Percentiles rank a stretch among this genome's conserved stretches.
These are phyloP conservation scores for Diospyros kaki DNA, from an alignment of 148 eudicot genomes.

Conservation along the genomic window DNA sequence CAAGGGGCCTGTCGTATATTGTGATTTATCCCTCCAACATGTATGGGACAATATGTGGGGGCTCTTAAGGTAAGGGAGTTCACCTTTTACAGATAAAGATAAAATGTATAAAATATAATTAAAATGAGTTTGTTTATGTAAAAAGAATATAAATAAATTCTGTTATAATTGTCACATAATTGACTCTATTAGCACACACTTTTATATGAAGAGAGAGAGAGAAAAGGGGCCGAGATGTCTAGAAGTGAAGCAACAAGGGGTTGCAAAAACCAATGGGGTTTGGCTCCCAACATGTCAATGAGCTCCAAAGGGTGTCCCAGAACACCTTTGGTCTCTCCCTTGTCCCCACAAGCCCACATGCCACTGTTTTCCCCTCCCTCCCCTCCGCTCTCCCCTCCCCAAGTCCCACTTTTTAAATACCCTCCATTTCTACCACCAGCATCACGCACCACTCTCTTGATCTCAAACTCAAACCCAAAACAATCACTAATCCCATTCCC, in stretches of 20 bases:
- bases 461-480: neutral
- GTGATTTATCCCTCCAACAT: too few relatives aligned
- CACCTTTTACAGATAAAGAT: too few relatives aligned
- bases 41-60: too few relatives aligned
- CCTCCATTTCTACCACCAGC: conserved; percentile 16
- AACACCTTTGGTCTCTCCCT: conserved; percentile 19
- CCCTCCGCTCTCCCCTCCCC: neutral
- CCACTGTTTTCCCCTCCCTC: neutral
- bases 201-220: neutral
- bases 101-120: too few relatives aligned
- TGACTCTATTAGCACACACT: too few relatives aligned
- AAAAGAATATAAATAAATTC: too few relatives aligned
- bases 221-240: conserved; percentile 22
- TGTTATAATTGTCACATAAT: neutral
- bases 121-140: too few relatives aligned
- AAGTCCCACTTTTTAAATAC: conserved; percentile 16
- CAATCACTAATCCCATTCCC: too few relatives aligned
- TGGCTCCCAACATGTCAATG: conserved; percentile 16
- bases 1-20: too few relatives aligned
- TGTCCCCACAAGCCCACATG: conserved; percentile 22
- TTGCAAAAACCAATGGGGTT: neutral
- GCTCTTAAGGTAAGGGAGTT: too few relatives aligned
- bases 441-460: conserved; percentile 2
- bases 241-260: conserved; percentile 19
- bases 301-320: conserved; percentile 4